phyloP scores from a whole-genome alignment of 768 basidiomycete species.

The Boletales sp. region DNA sequence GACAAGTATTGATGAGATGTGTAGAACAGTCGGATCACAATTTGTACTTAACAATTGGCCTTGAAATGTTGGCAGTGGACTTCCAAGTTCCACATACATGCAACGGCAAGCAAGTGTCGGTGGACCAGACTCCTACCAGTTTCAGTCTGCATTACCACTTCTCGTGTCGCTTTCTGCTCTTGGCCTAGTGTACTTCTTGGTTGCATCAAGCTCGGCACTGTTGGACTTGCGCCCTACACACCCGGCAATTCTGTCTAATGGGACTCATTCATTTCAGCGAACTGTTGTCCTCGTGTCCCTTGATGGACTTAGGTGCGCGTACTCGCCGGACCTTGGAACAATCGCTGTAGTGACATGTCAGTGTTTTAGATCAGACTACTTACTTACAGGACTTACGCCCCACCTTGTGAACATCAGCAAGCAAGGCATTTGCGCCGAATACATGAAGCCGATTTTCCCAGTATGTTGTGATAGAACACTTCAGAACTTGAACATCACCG shows the following conservation, averaged over 20 bases:
- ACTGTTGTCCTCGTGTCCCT: conserved; percentile 85
- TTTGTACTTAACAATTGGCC: too few relatives aligned
- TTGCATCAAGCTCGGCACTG: background rate
- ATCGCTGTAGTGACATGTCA: conserved; percentile 1
- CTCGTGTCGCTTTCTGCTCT: conserved; percentile 4
- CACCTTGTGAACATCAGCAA: conserved; percentile 72
- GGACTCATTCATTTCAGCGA: conserved; percentile 72
- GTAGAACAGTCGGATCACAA: too few relatives aligned
- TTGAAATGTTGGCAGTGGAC: too few relatives aligned
- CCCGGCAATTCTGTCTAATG: conserved; percentile 49
- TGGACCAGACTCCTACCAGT: background rate
- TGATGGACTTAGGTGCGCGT: conserved; percentile 53
- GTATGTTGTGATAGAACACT: conserved; percentile 39
- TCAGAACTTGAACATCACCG: background rate
- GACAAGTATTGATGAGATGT: conserved; percentile 16
- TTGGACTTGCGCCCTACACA: background rate
- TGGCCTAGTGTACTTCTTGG: conserved; percentile 2
- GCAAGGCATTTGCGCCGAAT: conserved; percentile 75
- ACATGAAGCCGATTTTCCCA: conserved; percentile 78
- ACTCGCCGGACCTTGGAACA: background rate
- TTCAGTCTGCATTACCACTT: too few relatives aligned
- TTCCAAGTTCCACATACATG: too few relatives aligned
- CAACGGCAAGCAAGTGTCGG: too few relatives aligned
- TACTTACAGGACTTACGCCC: conserved; percentile 76
- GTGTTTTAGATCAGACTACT: conserved; percentile 60